Base-by-base conservation (phyloP, 768 basidiomycete species). In the Russula sp. region DNA sequence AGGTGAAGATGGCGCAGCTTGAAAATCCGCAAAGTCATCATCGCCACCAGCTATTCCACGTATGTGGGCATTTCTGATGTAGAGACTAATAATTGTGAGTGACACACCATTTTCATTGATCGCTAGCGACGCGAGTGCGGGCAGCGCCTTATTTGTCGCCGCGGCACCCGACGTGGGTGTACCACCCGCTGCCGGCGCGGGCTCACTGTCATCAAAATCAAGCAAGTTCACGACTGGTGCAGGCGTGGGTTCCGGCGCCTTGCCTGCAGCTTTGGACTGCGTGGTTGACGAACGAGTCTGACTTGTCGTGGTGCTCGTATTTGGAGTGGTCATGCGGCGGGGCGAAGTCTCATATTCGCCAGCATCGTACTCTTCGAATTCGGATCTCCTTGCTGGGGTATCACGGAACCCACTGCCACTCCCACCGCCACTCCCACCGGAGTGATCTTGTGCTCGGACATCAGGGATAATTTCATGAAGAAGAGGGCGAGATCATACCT, bases 361-460 rank as follows among this genome's bases (percentile, higher is more conserved):
- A 14, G 96, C 97, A 68, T 96, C 91, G 74, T 99, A 99, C 73
- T 98, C 95, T 71, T 98, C 95, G 68, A 85, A 98, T 28, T 65
- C 64, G 5, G 83, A 82, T 61, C 79, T 78, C 18, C 84, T 77
- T 46, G 84, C 75, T 9, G 75, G 74, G 36, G 75, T 78, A 65
- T 92, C 90, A 57, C 83, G 79, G 76, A 89, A 91, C 1, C 81
- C 81, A 50, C 80, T 77, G 60, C 80, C 79, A 46, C 83, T 80
- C 50, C 80, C 78, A 40, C 65, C 57, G 60, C 80, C 79, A 46
- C 83, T 80, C 50, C 80, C 78, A 40, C 65, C 57, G 26, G 69
- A 61, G 32, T 70, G 68, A 0, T 69, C 71, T 49, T 46, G 59
- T 36, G 42, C 1, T 54, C n/a, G 26, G 10, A 30, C n/a, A 52